Evolutionary conservation across 2,329 filamentous ascomycete genomes (phyloP).

Genomic region (Dissoconium aciculare): DNA sequence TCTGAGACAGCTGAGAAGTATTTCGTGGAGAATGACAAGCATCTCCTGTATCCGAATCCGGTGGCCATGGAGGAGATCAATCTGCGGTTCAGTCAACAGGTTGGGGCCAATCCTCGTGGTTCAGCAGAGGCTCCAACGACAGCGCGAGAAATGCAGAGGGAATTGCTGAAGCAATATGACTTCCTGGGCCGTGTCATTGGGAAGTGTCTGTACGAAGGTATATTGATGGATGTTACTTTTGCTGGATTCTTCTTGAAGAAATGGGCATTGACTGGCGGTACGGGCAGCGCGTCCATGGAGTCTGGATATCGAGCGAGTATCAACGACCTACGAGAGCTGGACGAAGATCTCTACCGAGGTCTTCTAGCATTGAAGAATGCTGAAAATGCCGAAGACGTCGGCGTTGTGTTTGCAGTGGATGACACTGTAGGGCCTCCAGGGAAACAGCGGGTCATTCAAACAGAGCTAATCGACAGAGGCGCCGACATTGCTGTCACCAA

Average conservation of each 20-base stretch:
- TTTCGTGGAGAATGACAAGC: conserved; percentile 73
- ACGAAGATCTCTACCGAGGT: conserved; percentile 80
- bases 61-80: conserved; percentile 28
- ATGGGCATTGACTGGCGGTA: conserved; percentile 65
- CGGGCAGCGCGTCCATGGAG: conserved; percentile 47
- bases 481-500: conserved; percentile 71
- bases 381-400: conserved; percentile 62
- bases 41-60: conserved; percentile 80
- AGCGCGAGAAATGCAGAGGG: conserved; percentile 2
- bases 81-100: no score
- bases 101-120: no score
- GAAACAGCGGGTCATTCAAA: conserved; percentile 45
- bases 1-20: conserved; percentile 29
- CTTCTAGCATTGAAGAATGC: conserved; percentile 72
- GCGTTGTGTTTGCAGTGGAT: conserved; percentile 76
- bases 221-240: conserved; percentile 83
- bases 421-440: conserved; percentile 39
- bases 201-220: conserved; percentile 95
- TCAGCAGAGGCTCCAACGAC: background rate
- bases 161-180: conserved; percentile 60
- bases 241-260: conserved; percentile 92
- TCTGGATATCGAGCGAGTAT: conserved; percentile 75
- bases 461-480: conserved; percentile 62
- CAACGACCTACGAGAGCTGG: conserved; percentile 84
- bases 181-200: conserved; percentile 87